phyloP scores from a whole-genome alignment of 2,329 filamentous ascomycete species.

The Zasmidium cellare region DNA sequence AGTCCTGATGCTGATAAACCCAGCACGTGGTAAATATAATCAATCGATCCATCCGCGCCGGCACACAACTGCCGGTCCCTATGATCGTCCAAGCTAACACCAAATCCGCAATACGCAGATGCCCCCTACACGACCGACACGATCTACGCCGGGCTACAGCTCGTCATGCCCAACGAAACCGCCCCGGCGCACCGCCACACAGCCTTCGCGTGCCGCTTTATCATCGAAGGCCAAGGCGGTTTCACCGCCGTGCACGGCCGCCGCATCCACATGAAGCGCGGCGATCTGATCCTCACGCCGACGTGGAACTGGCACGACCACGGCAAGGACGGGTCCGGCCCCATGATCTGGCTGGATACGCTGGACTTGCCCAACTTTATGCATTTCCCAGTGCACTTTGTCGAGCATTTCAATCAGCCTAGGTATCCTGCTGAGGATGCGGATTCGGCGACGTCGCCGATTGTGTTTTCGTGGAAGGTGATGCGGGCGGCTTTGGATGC shows the following conservation, averaged over 20 bases:
- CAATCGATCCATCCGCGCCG: no score
- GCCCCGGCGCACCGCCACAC: slow-evolving; percentile 1
- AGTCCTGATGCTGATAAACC: slow-evolving; percentile 1
- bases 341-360: slow-evolving; percentile 56
- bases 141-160: neutral
- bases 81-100: no score
- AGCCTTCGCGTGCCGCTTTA: slow-evolving; percentile 40
- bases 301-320: slow-evolving; percentile 63
- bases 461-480: neutral
- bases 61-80: no score
- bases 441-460: neutral
- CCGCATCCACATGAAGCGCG: slow-evolving; percentile 52
- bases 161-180: neutral
- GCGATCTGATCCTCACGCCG: slow-evolving; percentile 59
- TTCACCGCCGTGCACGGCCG: slow-evolving; percentile 59
- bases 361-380: slow-evolving; percentile 48
- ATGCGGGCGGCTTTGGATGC: neutral
- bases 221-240: slow-evolving; percentile 57
- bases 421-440: slow-evolving; percentile 17
- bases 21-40: neutral
- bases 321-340: slow-evolving; percentile 56
- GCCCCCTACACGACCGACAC: slow-evolving; percentile 3
- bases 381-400: slow-evolving; percentile 56
- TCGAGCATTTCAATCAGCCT: slow-evolving; percentile 52
- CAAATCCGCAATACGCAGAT: no score